Evolutionary conservation across 1,284 basidiomycete species (phyloP).

Genomic region (Wallemia hederae): DNA sequence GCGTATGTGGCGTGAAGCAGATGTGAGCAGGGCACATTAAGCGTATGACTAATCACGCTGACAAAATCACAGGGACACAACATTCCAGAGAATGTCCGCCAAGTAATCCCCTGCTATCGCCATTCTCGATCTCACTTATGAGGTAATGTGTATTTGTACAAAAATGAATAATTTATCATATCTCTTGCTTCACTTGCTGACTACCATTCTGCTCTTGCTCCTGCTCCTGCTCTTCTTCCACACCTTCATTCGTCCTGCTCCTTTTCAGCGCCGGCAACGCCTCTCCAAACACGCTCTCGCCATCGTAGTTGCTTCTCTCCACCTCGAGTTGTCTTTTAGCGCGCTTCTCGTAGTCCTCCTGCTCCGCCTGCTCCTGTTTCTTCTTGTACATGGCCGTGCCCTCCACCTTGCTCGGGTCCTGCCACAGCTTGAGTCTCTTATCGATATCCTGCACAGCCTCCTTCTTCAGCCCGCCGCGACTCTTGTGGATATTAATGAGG

Average conservation of each 20-base stretch:
- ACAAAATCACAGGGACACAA: not conserved
- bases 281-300: not conserved
- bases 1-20: not conserved
- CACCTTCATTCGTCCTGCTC: not conserved
- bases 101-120: not conserved
- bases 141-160: no score
- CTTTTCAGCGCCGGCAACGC: not conserved
- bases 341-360: conserved; percentile 11
- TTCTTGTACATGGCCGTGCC: conserved; percentile 33
- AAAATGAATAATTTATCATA: no score
- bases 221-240: not conserved
- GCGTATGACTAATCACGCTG: no score
- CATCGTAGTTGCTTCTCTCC: not conserved
- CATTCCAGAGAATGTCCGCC: not conserved
- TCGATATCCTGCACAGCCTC: conserved; percentile 63
- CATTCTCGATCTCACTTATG: no score
- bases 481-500: not conserved
- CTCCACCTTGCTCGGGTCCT: conserved; percentile 73
- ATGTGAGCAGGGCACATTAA: not conserved
- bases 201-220: no score
- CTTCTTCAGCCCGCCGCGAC: conserved; percentile 30
- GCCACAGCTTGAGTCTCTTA: conserved; percentile 47
- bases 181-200: no score
- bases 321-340: conserved; percentile 7
- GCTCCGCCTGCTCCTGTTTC: conserved; percentile 16